Base-by-base conservation (phyloP, 1,139 yeast genomes). In the Sugiyamaella castrensis region DNA sequence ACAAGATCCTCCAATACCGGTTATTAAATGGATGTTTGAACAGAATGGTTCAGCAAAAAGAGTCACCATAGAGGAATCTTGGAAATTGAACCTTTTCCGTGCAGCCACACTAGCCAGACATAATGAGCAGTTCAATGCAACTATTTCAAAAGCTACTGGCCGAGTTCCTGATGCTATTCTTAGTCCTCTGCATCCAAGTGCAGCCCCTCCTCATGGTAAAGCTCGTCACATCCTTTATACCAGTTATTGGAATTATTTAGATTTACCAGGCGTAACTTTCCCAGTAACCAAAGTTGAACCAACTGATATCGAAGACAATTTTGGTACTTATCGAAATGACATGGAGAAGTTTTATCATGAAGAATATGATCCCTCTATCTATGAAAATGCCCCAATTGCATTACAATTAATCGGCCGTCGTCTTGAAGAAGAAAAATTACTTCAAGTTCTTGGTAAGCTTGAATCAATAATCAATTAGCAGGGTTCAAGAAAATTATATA, bases 301-400 rank as follows among this genome's bases (percentile, higher is more conserved):
- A 51, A 51, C 50, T 30, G 44, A 44, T 16, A n/a, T 29, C n/a
- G 32, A 9, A 9, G n/a, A 9, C n/a, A 34, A 42, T 32, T 43
- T 53, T 24, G 57, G 55, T 50, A 64, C 55, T 26, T 63, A 70
- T 2, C 67, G 69, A 2, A 58, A 61, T 4, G 81, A 76, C 40
- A 52, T 57, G 29, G 71, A 70, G 15, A 70, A 73, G 9, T 69
- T 70, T 52, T 59, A 60, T 26, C 60, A 71, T 54, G 40, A 12
- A 8, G 19, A 12, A n/a, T 84, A 82, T 64, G 71, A 81, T 54
- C 79, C 86, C 2, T 74, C 69, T 43, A 74, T 76, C 54, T 72
- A 75, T 64, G 76, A 80, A 53, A 82, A 83, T 0, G 78, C 83
- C 57, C 87, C 87, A 1, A 83, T 82, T 8, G 77, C 82, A 15